Evolutionary conservation across 1,284 basidiomycete species (phyloP).

Genomic region (Rhizopogon parksii): DNA sequence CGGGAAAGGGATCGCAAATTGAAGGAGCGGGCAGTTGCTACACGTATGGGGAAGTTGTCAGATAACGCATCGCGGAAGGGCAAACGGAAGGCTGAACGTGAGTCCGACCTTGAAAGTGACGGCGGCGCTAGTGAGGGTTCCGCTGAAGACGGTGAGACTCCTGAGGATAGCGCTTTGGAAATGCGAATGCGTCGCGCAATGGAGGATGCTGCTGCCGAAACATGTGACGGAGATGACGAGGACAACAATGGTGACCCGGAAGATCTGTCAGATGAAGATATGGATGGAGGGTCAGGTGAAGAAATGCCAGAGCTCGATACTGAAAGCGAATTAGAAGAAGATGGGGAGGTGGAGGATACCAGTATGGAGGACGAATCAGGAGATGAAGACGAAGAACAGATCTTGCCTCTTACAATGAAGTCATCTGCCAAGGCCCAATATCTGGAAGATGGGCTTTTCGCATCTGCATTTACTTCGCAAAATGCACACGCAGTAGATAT

Average conservation of each 20-base stretch:
- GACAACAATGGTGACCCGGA: constrained; percentile 7
- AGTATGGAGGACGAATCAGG: not conserved
- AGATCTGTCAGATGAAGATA: constrained; percentile 15
- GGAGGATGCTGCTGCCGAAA: constrained; percentile 33
- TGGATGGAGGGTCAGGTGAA: constrained; percentile 3
- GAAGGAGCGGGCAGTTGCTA: constrained; percentile 39
- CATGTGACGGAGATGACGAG: constrained; percentile 12
- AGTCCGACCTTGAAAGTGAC: constrained; percentile 12
- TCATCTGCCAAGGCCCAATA: constrained; percentile 27
- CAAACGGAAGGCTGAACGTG: not conserved
- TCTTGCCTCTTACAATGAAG: not conserved
- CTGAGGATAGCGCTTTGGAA: constrained; percentile 15
- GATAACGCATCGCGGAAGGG: constrained; percentile 11
- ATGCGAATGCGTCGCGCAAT: constrained; percentile 35
- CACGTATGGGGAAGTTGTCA: constrained; percentile 18
- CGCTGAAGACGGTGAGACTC: not conserved
- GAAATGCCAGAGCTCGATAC: not conserved
- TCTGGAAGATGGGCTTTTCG: constrained; percentile 45
- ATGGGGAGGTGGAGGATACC: not conserved
- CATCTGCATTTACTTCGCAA: constrained; percentile 36
- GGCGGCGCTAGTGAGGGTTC: not conserved
- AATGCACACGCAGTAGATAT: constrained; percentile 14
- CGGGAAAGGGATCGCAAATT: constrained; percentile 37
- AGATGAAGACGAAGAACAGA: constrained; percentile 5
- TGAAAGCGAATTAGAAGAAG: not conserved